Base-by-base conservation (phyloP, 2,329 filamentous ascomycete species). In the Pseudogymnoascus sp. region DNA sequence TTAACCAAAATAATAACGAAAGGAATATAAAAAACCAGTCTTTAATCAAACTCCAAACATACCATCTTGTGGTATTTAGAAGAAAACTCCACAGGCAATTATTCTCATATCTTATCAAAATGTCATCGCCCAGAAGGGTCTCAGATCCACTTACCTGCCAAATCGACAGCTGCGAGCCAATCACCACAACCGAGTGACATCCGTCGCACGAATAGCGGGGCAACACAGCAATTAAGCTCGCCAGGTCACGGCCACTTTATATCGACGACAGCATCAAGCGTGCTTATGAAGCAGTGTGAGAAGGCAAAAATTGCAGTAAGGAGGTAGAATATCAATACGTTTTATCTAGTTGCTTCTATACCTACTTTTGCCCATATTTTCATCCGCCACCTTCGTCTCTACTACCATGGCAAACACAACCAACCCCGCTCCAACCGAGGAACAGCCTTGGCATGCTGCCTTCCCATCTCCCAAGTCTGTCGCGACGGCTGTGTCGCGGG, bases 361-460 rank as follows among this genome's bases (percentile, higher is more conserved):
- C n/a, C n/a, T 18, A 9, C 9, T 5, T 33, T 13, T 13, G 9
- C n/a, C 5, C 9, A 55, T 13, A 33, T 18, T 13, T 21, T 21
- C 13, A 9, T 12, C 4, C 13, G 4, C 27, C n/a, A 15, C 45
- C 15, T 27, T 15, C 48, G 0, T 55, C 45, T 8, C 27, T 31
- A 4, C 25, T 33, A 21, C n/a, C 29, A 55, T 55, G 48, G 15
- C 18, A 25, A 59, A n/a, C 35, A 27, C 58, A 15, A 42, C 10
- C 13, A 18, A 27, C 12, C 13, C 36, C 37, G 39, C 36, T 52
- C 40, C 39, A 31, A 35, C 7, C 29, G 59, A 60, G 29, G 40
- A 35, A 59, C 48, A 55, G 5, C 63, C 63, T n/a, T 64, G 63
- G 63, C 52, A 61, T 10, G 58, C 62, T 9, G 62, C 62, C 13